phyloP scores from a whole-genome alignment of 2,329 filamentous ascomycete species.

The Alternaria conjuncta region DNA sequence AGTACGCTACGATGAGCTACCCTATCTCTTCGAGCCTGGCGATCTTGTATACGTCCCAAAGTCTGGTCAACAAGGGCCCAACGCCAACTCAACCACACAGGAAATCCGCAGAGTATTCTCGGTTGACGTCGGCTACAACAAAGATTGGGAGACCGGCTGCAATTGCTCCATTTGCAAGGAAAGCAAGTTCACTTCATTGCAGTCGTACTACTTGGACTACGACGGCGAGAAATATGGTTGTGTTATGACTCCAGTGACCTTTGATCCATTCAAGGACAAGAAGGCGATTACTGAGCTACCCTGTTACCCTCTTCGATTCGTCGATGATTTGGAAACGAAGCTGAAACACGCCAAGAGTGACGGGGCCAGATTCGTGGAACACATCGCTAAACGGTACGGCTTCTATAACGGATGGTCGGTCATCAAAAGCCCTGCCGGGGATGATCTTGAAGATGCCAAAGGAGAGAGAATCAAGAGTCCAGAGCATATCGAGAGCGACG shows the following conservation, averaged over 20 bases:
- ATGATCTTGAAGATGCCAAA: background rate
- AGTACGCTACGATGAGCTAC: rapidly evolving
- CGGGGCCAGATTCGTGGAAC: background rate
- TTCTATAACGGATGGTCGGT: background rate
- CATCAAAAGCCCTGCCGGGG: background rate
- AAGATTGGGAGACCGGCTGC: background rate
- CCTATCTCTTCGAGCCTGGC: background rate
- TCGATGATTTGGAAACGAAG: background rate
- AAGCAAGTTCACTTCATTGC: rapidly evolving
- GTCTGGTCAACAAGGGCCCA: background rate
- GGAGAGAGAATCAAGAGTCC: background rate
- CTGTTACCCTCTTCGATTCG: background rate
- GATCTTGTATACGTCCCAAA: background rate
- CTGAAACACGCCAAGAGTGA: background rate
- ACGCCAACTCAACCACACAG: background rate
- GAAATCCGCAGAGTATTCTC: background rate
- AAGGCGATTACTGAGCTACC: background rate
- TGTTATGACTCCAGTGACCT: background rate
- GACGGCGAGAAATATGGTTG: background rate
- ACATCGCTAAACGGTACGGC: background rate
- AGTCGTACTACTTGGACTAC: background rate
- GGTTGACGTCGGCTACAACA: background rate
- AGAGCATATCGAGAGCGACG: background rate
- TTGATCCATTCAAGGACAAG: background rate
- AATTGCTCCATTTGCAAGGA: background rate